Evolutionary conservation across 2,329 filamentous ascomycete species (phyloP), one percentile per base, ranked within the genome.

Genomic region (Grosmannia clavigera): DNA sequence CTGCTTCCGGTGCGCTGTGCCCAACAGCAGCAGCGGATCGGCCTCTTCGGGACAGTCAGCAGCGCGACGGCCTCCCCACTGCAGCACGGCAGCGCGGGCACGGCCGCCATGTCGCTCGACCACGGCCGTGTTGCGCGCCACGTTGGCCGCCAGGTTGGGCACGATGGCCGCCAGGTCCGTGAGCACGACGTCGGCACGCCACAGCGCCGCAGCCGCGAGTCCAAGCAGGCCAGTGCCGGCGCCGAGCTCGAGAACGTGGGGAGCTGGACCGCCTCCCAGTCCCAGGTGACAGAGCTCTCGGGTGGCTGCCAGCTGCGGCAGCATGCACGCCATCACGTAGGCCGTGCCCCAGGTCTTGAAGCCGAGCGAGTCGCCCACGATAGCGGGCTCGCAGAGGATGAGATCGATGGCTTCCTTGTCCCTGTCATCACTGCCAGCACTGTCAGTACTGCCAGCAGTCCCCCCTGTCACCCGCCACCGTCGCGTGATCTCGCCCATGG

Each of bases 331-430:
- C 5, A 97, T 83, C 2, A 95, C 80, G 68, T 91, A 95, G 0
- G 91, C 92, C 0, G 91, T 92, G 0, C 88, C 90, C 94, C 94
- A 97, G 0, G 94, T 99, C 72, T 99, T 97, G 70, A 95, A 80
- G 1, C 94, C 94, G 22, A 97, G 78, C 61, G 89, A 88, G 71
- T 96, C 92, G 7, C 88, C 88, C 0, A 90, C 95, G 60, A 97
- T 77, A 0, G 91, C 85, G 1, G 94, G 94, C 70, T 99, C 94
- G 60, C 90, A 81, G 48, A 99, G 83, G 43, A 81, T 79, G 57
- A 99, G 76, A 54, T 85, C 79, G 65, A 91, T 14, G 3, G 38
- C 14, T 9, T 22, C 22, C 22, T 22, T 22, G 22, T 22, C 22
- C 22, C 22, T 22, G 22, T 22, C 22, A 22, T 22, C 22, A 22